Evolutionary conservation across 1,284 basidiomycete species (phyloP).

Genomic region (Ganoderma sp.): DNA sequence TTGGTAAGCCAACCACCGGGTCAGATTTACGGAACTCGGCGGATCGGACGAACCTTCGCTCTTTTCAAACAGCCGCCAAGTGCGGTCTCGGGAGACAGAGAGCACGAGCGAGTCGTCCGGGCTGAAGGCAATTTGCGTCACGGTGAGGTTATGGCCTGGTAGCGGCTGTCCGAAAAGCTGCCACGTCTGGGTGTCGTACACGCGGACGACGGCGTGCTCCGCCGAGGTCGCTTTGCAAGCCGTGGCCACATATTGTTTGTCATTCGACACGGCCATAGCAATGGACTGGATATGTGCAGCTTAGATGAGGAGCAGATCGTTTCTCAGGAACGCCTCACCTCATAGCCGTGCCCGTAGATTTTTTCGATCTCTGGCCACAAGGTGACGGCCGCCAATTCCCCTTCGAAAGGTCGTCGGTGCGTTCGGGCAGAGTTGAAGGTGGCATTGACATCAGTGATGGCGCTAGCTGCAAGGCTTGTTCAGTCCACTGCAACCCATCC

Average conservation of each 20-base stretch:
- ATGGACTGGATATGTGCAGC: conserved; percentile 60
- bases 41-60: conserved; percentile 45
- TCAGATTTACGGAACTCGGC: conserved; percentile 1
- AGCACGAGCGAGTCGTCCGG: conserved; percentile 81
- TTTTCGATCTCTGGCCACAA: conserved; percentile 99
- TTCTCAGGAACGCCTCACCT: conserved; percentile 54
- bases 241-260: conserved; percentile 81
- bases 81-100: conserved; percentile 89
- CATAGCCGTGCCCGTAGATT: conserved; percentile 97
- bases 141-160: conserved; percentile 85
- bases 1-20: not conserved
- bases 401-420: conserved; percentile 76
- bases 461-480: conserved; percentile 10
- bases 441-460: conserved; percentile 25
- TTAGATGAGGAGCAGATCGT: not conserved
- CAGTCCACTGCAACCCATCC: not conserved
- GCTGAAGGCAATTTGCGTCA: conserved; percentile 91
- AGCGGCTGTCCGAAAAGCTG: conserved; percentile 75
- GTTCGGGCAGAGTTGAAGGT: conserved; percentile 30
- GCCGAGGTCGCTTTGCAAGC: conserved; percentile 88
- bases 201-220: conserved; percentile 89
- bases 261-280: conserved; percentile 75
- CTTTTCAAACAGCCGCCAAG: conserved; percentile 85
- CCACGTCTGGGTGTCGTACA: conserved; percentile 79
- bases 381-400: conserved; percentile 82